A percentile compares a stretch with the other conserved stretches of the same genome.
These are phyloP conservation scores for Ogataea trehalophila DNA, from an alignment of 805 yeast species.

Conservation along the genomic window DNA sequence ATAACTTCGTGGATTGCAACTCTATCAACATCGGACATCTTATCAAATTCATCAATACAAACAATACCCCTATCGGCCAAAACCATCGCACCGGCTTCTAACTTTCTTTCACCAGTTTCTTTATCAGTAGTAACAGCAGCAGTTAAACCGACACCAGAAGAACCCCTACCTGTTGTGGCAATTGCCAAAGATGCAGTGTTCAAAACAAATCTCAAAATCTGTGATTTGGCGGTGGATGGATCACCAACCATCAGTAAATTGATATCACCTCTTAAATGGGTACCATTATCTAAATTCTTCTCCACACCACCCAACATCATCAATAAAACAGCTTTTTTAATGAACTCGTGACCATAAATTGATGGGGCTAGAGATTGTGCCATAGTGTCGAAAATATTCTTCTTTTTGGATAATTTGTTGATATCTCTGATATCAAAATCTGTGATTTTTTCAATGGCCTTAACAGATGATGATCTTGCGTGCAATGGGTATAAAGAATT, in stretches of 20 bases:
- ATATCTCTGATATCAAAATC: conserved; percentile 84
- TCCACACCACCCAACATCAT: conserved; percentile 94
- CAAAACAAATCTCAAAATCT: conserved; percentile 86
- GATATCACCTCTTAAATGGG: conserved; percentile 97
- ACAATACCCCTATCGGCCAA: conserved; percentile 96
- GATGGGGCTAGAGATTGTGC: conserved; percentile 92
- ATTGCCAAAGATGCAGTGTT: conserved; percentile 94
- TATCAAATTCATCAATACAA: conserved; percentile 98
- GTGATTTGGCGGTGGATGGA: conserved; percentile 98
- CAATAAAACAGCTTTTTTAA: conserved; percentile 84
- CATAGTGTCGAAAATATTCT: conserved; percentile 69
- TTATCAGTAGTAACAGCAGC: conserved; percentile 97
- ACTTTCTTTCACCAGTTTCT: conserved; percentile 93
- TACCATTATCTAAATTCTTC: conserved; percentile 88
- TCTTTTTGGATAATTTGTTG: conserved; percentile 66
- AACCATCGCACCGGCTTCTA: conserved; percentile 99
- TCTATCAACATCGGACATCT: conserved; percentile 94
- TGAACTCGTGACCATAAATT: conserved; percentile 87
- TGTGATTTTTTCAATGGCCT: conserved; percentile 70
- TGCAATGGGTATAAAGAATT: conserved; percentile 87
- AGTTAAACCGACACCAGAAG: conserved; percentile 99
- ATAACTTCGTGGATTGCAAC: conserved; percentile 99
- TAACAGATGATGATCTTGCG: conserved; percentile 63
- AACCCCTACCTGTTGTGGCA: conserved; percentile 98
- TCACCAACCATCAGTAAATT: conserved; percentile 96